Base-by-base conservation (phyloP, 352 stramenopile species). In the Phytophthora crassamura region DNA sequence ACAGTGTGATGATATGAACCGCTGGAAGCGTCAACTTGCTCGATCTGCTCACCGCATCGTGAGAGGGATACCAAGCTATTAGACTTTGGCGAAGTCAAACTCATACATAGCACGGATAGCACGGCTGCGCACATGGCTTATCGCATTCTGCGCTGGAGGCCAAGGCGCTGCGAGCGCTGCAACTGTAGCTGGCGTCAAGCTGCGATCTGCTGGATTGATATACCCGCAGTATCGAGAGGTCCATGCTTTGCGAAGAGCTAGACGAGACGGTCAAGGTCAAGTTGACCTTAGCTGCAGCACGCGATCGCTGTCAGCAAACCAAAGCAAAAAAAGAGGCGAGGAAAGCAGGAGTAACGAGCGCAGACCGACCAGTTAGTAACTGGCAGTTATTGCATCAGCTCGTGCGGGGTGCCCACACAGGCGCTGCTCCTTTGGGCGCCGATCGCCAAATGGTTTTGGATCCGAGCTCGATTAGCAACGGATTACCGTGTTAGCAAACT, bases 401-500 rank as follows among this genome's bases (percentile, higher is more conserved):
- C 22, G 22, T 25, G 22, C 22, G 22, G 22, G 3, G 3, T 25
- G 22, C 22, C 22, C 22, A 25, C 22, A 25, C 22, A 25, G 22
- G 22, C 22, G 22, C 22, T 18, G 38, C 4, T 41, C 38, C 30
- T 47, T 39, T 40, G 6, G 35, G 32, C 33, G 30, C 54, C 45
- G 48, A 20, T 48, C 25, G 11, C 22, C 42, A 55, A 63, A 40
- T 55, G 55, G 30, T 25, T 53, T 42, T 25, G 22, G n/a, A 1
- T 40, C 30, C n/a, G 28, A 14, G 52, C 25, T 30, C 50, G 53
- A 61, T n/a, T n/a, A n/a, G n/a, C n/a, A n/a, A n/a, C n/a, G n/a
- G n/a, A n/a, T n/a, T n/a, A n/a, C n/a, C n/a, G n/a, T n/a, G n/a
- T 61, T 61, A 53, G 53, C 41, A 61, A 61, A 61, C 53, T 40